Percentiles rank a stretch among this genome's conserved stretches.
Conservation (phyloP, 345 rosid species). For the Lepidium sativum region DNA sequence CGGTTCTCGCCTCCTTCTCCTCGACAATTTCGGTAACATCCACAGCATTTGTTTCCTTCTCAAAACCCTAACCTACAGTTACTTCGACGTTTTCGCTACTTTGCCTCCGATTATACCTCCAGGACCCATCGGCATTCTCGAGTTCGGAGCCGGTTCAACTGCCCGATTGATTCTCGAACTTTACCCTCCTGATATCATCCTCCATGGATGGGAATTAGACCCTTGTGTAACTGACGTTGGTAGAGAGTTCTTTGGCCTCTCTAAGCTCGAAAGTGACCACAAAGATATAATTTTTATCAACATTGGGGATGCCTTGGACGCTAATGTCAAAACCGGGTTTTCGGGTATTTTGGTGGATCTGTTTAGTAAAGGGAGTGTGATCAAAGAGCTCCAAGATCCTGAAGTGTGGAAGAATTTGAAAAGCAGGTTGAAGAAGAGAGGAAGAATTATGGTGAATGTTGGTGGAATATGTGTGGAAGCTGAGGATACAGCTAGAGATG, state of each 20-base stretch:
- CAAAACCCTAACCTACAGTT: slow-evolving; percentile 56
- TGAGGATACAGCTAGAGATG: slow-evolving; percentile 49
- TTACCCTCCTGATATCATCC: slow-evolving; percentile 41
- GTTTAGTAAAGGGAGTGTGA: slow-evolving; percentile 59
- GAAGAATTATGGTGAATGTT: slow-evolving; percentile 44
- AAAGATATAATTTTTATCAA: slow-evolving; percentile 50
- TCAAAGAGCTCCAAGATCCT: slow-evolving; percentile 83
- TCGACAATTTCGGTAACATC: slow-evolving; percentile 81
- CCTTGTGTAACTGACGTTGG: slow-evolving; percentile 71
- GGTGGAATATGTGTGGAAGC: slow-evolving; percentile 56
- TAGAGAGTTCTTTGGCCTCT: slow-evolving; percentile 64
- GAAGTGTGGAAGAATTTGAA: slow-evolving; percentile 52
- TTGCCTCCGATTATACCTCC: slow-evolving; percentile 65
- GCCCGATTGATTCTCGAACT: slow-evolving; percentile 62
- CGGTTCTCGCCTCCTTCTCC: slow-evolving; percentile 56
- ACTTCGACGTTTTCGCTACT: slow-evolving; percentile 81
- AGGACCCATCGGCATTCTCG: slow-evolving; percentile 73
- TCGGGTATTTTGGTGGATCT: slow-evolving; percentile 56
- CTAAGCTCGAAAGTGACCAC: slow-evolving; percentile 53
- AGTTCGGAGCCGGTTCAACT: slow-evolving; percentile 78
- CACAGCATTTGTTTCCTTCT: slow-evolving; percentile 79
- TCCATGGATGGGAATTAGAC: slow-evolving; percentile 95
- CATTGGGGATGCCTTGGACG: slow-evolving; percentile 58
- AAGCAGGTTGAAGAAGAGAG: slow-evolving; percentile 51
- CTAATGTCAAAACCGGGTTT: slow-evolving; percentile 48